These are phyloP conservation scores for Apophysomyces trapeziformis DNA, from an alignment of 371 early-diverging fungal species.

Conservation along the genomic window DNA sequence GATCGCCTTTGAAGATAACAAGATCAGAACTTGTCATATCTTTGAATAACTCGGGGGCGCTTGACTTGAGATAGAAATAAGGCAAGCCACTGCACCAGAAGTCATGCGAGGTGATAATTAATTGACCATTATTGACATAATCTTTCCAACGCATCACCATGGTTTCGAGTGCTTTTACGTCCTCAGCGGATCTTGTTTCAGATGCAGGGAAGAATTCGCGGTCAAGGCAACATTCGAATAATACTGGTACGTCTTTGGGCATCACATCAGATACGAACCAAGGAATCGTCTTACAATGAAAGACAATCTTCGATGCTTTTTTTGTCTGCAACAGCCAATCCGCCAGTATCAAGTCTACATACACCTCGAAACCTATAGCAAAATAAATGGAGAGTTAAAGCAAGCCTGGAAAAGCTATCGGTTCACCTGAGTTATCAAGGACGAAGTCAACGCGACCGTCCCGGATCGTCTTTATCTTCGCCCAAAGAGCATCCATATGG, in stretches of 20 bases:
- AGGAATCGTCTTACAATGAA: constrained; percentile 88
- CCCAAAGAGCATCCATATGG: constrained; percentile 67
- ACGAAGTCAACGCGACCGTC: constrained; percentile 75
- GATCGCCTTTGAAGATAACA: constrained; percentile 93
- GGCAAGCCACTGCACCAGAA: constrained; percentile 90
- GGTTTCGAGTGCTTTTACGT: constrained; percentile 52
- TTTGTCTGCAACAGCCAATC: constrained; percentile 81
- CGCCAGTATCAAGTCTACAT: constrained; percentile 87
- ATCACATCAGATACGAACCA: constrained; percentile 96
- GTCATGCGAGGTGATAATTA: constrained; percentile 68
- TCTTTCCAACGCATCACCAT: constrained; percentile 73
- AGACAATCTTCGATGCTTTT: constrained; percentile 69
- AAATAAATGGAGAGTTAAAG: not conserved
- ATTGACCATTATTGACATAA: constrained; percentile 61
- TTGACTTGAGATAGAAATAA: constrained; percentile 72
- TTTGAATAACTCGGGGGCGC: constrained; percentile 66
- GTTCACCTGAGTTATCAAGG: constrained; percentile 82
- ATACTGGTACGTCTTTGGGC: constrained; percentile 74
- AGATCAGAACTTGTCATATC: constrained; percentile 63
- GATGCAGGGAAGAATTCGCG: constrained; percentile 49
- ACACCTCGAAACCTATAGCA: constrained; percentile 83
- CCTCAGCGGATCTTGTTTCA: constrained; percentile 26
- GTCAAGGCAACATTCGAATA: constrained; percentile 54
- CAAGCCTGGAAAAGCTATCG: not conserved
- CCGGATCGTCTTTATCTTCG: constrained; percentile 49